Base-by-base conservation (phyloP, 176 grass and related monocot genomes). In the Themeda triandra region DNA sequence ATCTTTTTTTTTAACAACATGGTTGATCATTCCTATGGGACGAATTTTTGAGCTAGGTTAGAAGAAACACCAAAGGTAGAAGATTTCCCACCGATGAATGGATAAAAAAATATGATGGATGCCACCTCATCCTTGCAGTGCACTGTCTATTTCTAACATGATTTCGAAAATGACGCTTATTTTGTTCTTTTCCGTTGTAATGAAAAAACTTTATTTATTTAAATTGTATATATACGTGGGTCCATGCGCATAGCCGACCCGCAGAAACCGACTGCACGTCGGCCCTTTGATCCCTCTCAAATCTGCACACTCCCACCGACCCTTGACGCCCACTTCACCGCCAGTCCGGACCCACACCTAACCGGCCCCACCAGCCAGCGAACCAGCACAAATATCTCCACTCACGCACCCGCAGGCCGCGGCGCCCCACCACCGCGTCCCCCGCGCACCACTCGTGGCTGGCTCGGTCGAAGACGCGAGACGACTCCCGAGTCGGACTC, bases 301-400 rank as follows among this genome's bases (percentile, higher is more conserved):
- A 49, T 2, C 28, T 10, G 11, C 63, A n/a, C 27, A 39, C 36
- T 0, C 7, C 1, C 41, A 75, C 45, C 18, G 12, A 73, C 3
- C 15, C 23, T 2, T 5, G 0, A 44, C n/a, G 0, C 0, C 0
- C 3, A 2, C 0, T 8, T 23, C n/a, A 12, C 39, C n/a, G 21
- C 6, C 27, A 9, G 0, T 0, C 0, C 0, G 75, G 75, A 0
- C 45, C 87, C 27, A 23, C 4, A 0, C 0, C 0, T 0, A 0
- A 0, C 0, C 1, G 75, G 59, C 1, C 87, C 75, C 13, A 45
- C 5, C 0, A 6, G 0, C 56, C 86, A 88, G 74, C 0, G 6
- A 4, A 6, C 2, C 5, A 0, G 4, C 4, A 0, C n/a, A 6
- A 44, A 18, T 6, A 25, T 73, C 6, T n/a, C 13, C 6, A n/a